Base-by-base conservation (phyloP, 768 basidiomycete species). In the Amanita rubescens region DNA sequence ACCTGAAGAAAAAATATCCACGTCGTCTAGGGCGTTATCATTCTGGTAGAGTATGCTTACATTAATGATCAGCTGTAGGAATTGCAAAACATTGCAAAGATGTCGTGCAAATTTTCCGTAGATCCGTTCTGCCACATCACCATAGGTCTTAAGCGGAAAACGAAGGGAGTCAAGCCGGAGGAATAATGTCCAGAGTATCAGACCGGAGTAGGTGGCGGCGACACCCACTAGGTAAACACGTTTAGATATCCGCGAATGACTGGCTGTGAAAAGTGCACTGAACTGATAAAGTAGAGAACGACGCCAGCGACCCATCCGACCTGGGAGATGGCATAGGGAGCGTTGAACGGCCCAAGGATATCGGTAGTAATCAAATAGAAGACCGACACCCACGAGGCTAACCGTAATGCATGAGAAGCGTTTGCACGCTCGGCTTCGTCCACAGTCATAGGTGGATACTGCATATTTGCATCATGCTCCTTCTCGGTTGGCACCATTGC, bases 311-410 rank as follows among this genome's bases (percentile, higher is more conserved):
- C n/a, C n/a, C n/a, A n/a, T n/a, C n/a, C n/a, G n/a, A n/a, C n/a
- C n/a, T n/a, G n/a, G n/a, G n/a, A n/a, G n/a, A n/a, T n/a, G n/a
- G n/a, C n/a, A n/a, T n/a, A n/a, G n/a, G n/a, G n/a, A n/a, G n/a
- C n/a, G n/a, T n/a, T n/a, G 65, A 79, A 81, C 1, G 81, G 81
- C 6, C 81, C 81, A 10, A 84, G 68, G 44, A 82, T 81, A 56
- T 84, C 81, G 0, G 79, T 81, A 2, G 81, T 82, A 51, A 82
- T 80, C 20, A 81, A 66, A 58, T 76, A 81, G 55, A 82, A 81
- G 0, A 78, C 60, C 0, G 72, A 67, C 0, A 71, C 67, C 80
- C 79, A 81, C 0, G 72, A 69, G 1, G 79, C 77, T 0, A 74
- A 68, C 48, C 77, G 70, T 41, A 81, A 58, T 0, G 78, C 76